These are phyloP conservation scores for Neonectria hederae DNA, from an alignment of 2,329 filamentous ascomycete genomes.

Conservation along the genomic window DNA sequence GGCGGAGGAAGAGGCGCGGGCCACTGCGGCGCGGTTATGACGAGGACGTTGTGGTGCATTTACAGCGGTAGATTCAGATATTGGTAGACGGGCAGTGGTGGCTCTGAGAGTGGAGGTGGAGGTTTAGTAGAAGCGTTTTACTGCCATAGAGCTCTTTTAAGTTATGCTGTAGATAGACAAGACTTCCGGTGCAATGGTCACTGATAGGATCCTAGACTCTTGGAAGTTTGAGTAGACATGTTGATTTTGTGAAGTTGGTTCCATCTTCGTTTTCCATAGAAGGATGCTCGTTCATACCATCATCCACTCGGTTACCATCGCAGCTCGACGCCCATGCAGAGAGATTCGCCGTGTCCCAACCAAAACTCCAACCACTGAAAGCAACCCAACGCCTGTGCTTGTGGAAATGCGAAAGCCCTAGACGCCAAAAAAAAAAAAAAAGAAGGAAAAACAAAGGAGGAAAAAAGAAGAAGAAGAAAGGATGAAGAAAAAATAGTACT, in stretches of 20 bases:
- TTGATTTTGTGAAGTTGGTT: neutral
- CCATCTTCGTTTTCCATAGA: neutral
- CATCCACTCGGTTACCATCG: neutral
- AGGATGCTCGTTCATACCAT: neutral
- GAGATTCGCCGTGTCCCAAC: neutral
- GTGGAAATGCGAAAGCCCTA: neutral
- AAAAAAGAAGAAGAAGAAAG: neutral
- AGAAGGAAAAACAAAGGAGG: no score
- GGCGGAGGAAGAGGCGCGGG: conserved; percentile 16
- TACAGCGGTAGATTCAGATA: neutral
- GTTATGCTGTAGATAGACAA: neutral
- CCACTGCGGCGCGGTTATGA: conserved; percentile 2
- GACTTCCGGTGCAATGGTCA: neutral
- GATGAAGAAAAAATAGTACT: neutral
- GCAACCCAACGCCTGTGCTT: neutral
- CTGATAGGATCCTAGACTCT: neutral
- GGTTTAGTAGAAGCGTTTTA: neutral
- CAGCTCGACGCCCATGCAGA: neutral
- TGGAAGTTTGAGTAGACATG: neutral
- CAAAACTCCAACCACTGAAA: neutral
- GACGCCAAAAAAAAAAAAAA: no score
- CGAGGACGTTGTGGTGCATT: neutral
- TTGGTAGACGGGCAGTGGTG: neutral
- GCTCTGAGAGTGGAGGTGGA: neutral
- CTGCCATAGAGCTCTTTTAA: neutral